Conservation (phyloP, 352 stramenopile genomes). For the Elongisporangium undulatum region DNA sequence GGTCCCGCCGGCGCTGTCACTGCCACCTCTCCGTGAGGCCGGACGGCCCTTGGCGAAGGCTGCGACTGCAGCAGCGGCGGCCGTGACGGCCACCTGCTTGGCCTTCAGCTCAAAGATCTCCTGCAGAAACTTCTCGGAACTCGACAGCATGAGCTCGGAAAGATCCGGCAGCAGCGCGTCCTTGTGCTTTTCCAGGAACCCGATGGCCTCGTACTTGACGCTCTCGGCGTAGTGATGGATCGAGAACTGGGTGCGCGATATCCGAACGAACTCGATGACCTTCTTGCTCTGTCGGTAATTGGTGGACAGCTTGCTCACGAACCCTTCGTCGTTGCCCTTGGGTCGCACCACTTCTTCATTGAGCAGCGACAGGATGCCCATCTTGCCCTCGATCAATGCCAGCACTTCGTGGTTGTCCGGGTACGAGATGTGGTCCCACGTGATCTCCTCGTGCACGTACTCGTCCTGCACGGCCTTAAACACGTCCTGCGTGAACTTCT, state of each 20-base stretch:
- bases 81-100: constrained; percentile 22
- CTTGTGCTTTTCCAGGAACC: constrained; percentile 95
- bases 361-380: constrained; percentile 76
- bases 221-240: constrained; percentile 92
- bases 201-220: constrained; percentile 88
- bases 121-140: constrained; percentile 39
- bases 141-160: constrained; percentile 63
- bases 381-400: constrained; percentile 65
- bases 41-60: constrained; percentile 14
- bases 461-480: constrained; percentile 95
- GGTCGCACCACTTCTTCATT: constrained; percentile 86
- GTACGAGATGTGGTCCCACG: constrained; percentile 80
- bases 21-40: constrained; percentile 12
- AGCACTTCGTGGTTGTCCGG: constrained; percentile 77
- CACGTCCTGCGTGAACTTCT: constrained; percentile 92
- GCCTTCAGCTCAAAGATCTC: constrained; percentile 52
- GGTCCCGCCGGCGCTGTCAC: constrained; percentile 30
- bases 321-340: constrained; percentile 60
- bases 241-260: constrained; percentile 82
- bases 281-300: constrained; percentile 46
- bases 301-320: constrained; percentile 54
- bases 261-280: constrained; percentile 65
- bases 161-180: constrained; percentile 92
- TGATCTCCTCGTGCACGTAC: constrained; percentile 83
- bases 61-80: constrained; percentile 13